Conservation (phyloP, 352 stramenopile species). For the Elongisporangium anandrum region DNA sequence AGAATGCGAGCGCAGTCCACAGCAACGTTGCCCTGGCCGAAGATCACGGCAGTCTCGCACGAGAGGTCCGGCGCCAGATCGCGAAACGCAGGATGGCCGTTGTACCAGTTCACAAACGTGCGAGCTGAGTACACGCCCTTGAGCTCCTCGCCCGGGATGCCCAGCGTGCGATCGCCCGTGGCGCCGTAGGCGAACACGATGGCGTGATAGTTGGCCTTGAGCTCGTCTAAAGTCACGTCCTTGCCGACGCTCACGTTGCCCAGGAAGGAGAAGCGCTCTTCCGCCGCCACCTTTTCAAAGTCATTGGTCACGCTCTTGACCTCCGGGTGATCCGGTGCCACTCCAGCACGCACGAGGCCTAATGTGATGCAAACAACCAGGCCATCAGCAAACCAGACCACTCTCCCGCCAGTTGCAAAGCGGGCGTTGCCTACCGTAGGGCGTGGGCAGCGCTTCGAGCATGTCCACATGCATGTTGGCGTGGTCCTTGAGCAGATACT, state of each 20-base stretch:
- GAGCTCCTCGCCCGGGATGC: slow-evolving; percentile 81
- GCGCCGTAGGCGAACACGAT: slow-evolving; percentile 96
- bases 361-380: not conserved
- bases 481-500: slow-evolving; percentile 91
- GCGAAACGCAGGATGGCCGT: slow-evolving; percentile 94
- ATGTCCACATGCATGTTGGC: slow-evolving; percentile 79
- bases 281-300: slow-evolving; percentile 89
- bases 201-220: slow-evolving; percentile 91
- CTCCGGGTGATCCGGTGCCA: slow-evolving; percentile 97
- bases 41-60: slow-evolving; percentile 87
- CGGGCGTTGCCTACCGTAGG: slow-evolving; percentile 63
- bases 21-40: slow-evolving; percentile 97
- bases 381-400: not conserved
- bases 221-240: slow-evolving; percentile 84
- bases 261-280: slow-evolving; percentile 84
- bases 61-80: slow-evolving; percentile 70
- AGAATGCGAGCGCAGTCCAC: slow-evolving; percentile 96
- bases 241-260: slow-evolving; percentile 87
- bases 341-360: slow-evolving; percentile 94
- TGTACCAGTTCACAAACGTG: slow-evolving; percentile 99
- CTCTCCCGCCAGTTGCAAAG: not conserved
- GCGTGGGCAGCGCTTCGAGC: slow-evolving; percentile 92
- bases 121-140: slow-evolving; percentile 80
- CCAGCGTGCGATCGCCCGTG: slow-evolving; percentile 84
- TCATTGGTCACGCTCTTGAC: slow-evolving; percentile 98